phyloP scores from a whole-genome alignment of 1,284 basidiomycete species.

The Pyrrhoderma noxium region DNA sequence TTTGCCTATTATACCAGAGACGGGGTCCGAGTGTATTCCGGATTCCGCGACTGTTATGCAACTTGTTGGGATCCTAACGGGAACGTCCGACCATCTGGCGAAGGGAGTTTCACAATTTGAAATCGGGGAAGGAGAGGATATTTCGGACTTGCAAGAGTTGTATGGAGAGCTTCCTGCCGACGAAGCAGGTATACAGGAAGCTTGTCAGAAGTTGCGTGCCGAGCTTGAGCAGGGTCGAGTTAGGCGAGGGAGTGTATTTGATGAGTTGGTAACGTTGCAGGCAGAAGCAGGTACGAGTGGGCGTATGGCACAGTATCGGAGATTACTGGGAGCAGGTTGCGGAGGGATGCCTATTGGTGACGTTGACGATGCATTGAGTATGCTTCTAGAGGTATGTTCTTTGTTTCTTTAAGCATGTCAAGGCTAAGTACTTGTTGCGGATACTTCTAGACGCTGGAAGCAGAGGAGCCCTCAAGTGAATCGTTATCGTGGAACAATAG shows the following conservation, averaged over 20 bases:
- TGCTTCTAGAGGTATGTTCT: conserved; percentile 73
- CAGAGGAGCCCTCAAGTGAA: too few species aligned
- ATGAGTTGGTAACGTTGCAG: conserved; percentile 70
- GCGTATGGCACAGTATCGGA: conserved; percentile 80
- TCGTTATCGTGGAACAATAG: too few species aligned
- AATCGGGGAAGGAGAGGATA: conserved; percentile 29
- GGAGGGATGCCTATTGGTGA: conserved; percentile 81
- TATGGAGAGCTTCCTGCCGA: conserved; percentile 51
- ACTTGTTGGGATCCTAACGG: too few species aligned
- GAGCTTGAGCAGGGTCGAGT: conserved; percentile 61
- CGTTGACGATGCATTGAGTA: conserved; percentile 77
- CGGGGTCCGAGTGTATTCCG: conserved; percentile 4
- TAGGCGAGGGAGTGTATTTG: conserved; percentile 64
- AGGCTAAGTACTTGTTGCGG: too few species aligned
- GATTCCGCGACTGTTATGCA: too few species aligned
- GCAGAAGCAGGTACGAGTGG: conserved; percentile 86
- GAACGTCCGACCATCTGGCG: too few species aligned
- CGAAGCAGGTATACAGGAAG: conserved; percentile 47
- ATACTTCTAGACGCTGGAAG: too few species aligned
- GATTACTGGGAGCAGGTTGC: conserved; percentile 81
- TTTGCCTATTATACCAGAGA: conserved; percentile 29
- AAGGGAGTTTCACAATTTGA: too few species aligned
- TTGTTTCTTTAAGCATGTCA: too few species aligned
- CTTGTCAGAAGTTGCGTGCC: conserved; percentile 54
- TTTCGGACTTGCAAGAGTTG: conserved; percentile 54